phyloP scores from a whole-genome alignment of 345 rosid genomes.

The Bruguiera parviflora region DNA sequence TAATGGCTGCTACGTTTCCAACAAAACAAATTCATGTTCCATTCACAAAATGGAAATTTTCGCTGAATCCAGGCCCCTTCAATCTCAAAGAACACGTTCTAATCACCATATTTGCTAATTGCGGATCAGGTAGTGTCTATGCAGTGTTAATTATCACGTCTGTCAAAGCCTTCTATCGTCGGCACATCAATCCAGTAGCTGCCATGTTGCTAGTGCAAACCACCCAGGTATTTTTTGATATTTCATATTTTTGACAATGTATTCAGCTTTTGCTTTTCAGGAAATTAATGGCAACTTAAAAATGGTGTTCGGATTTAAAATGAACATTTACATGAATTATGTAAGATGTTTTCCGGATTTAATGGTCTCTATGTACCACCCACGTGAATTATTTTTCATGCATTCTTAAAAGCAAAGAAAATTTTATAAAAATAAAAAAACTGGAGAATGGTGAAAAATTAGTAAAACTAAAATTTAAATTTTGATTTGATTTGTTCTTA shows the following conservation, averaged over 20 bases:
- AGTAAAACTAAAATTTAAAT: too few relatives aligned
- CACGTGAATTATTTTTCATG: too few relatives aligned
- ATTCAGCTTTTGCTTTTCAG: too few relatives aligned
- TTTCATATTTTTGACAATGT: not conserved
- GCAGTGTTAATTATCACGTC: constrained; percentile 28
- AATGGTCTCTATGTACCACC: too few relatives aligned
- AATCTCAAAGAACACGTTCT: constrained; percentile 45
- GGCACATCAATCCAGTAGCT: constrained; percentile 24
- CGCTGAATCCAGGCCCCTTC: constrained; percentile 57
- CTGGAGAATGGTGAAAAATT: too few relatives aligned
- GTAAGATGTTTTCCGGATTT: not conserved
- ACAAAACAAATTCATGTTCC: constrained; percentile 21
- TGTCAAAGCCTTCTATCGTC: constrained; percentile 39
- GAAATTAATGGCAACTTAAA: too few relatives aligned
- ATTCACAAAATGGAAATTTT: constrained; percentile 40
- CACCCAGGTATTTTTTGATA: constrained; percentile 48
- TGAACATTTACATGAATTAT: not conserved
- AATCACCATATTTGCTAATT: constrained; percentile 41
- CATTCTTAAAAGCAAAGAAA: too few relatives aligned
- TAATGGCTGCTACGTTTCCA: constrained; percentile 43
- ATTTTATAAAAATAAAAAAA: too few relatives aligned
- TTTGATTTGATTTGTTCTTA: too few relatives aligned
- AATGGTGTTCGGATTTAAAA: too few relatives aligned
- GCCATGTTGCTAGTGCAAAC: constrained; percentile 59
- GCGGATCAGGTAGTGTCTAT: constrained; percentile 28